Percentiles rank a stretch among this genome's conserved stretches.
These are phyloP conservation scores for Entelexis paramagnoliae DNA, from an alignment of 1,139 yeast genomes.

Conservation along the genomic window DNA sequence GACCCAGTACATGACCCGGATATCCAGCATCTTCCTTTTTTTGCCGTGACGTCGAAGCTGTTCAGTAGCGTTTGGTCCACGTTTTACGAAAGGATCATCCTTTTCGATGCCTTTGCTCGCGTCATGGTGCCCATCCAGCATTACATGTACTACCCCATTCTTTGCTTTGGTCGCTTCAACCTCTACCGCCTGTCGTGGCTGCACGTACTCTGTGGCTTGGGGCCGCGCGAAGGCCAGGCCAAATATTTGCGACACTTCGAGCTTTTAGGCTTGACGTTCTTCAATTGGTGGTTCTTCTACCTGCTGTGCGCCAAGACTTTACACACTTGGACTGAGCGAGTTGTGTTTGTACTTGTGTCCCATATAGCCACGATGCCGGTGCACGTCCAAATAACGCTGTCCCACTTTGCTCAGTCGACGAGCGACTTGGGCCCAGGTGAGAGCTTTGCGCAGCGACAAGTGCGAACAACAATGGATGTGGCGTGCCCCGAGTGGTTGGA, in stretches of 20 bases:
- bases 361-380: constrained; percentile 80
- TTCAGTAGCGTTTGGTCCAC: constrained; percentile 66
- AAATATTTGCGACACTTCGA: constrained; percentile 83
- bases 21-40: constrained; percentile 84
- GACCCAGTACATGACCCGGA: constrained; percentile 93
- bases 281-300: constrained; percentile 74
- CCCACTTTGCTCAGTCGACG: constrained; percentile 92
- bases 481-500: constrained; percentile 92
- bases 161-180: constrained; percentile 78
- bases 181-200: constrained; percentile 73
- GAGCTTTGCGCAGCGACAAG: constrained; percentile 69
- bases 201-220: constrained; percentile 58
- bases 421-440: constrained; percentile 74
- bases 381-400: constrained; percentile 81
- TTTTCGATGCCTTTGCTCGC: constrained; percentile 59
- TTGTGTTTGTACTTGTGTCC: constrained; percentile 56
- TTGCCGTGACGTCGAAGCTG: constrained; percentile 68
- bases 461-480: constrained; percentile 90
- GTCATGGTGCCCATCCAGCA: constrained; percentile 53
- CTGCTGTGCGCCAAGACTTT: constrained; percentile 45
- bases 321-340: constrained; percentile 43
- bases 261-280: constrained; percentile 53
- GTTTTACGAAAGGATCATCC: constrained; percentile 56
- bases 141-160: constrained; percentile 63
- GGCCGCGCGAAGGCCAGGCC: constrained; percentile 71